These are phyloP conservation scores for Lanmaoa rubissima DNA, from an alignment of 768 basidiomycete species.

Conservation along the genomic window DNA sequence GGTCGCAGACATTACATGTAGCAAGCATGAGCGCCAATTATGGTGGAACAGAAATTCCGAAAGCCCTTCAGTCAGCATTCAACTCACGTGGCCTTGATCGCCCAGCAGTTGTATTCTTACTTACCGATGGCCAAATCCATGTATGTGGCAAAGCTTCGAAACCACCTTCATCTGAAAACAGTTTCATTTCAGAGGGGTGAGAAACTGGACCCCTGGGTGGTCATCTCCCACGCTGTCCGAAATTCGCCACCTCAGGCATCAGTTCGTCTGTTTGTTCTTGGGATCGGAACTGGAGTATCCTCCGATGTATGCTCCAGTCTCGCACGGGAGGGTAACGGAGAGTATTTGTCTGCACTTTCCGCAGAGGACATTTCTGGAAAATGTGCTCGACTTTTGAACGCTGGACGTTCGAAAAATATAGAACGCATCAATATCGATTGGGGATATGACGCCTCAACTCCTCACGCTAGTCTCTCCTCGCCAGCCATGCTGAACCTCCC, in stretches of 20 bases:
- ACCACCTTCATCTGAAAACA: not conserved
- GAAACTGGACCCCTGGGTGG: slow-evolving; percentile 13
- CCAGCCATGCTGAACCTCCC: slow-evolving; percentile 21
- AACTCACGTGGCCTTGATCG: slow-evolving; percentile 30
- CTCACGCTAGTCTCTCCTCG: not conserved
- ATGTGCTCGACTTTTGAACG: slow-evolving; percentile 48
- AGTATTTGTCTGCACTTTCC: slow-evolving; percentile 44
- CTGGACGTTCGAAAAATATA: slow-evolving; percentile 47
- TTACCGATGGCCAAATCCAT: slow-evolving; percentile 56
- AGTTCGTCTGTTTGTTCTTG: slow-evolving; percentile 55
- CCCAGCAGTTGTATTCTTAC: slow-evolving; percentile 51
- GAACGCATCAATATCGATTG: slow-evolving; percentile 50
- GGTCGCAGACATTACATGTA: slow-evolving; percentile 40
- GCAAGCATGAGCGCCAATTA: slow-evolving; percentile 39
- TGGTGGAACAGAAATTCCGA: slow-evolving; percentile 51
- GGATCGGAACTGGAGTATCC: slow-evolving; percentile 52
- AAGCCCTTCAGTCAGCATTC: slow-evolving; percentile 43
- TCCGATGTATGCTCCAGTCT: slow-evolving; percentile 52
- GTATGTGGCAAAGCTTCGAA: not conserved
- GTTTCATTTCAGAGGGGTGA: slow-evolving; percentile 8
- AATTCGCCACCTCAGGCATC: slow-evolving; percentile 30
- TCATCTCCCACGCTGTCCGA: slow-evolving; percentile 33
- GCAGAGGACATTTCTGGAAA: slow-evolving; percentile 48
- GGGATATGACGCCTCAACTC: slow-evolving; percentile 26
- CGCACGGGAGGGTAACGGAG: slow-evolving; percentile 54